Base-by-base conservation (phyloP, 129 eudicot genomes). In the sunflower (Helianthus annuus) region DNA sequence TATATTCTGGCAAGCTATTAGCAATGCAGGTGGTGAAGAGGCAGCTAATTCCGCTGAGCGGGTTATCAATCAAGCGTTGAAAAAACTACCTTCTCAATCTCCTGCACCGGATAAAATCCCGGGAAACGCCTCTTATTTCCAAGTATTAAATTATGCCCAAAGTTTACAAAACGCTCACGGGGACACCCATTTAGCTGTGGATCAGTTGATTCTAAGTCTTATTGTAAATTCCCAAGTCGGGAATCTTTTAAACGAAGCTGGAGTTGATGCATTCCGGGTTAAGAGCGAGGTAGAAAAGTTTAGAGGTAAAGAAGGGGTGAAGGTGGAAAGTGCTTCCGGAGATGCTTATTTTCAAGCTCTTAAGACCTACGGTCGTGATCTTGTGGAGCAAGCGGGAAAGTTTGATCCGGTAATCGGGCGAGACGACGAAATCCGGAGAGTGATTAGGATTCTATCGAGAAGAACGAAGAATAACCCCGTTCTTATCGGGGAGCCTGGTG, bases 331-430 rank as follows among this genome's bases (percentile, higher is more conserved):
- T 69, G 97, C 96, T n/a, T 69, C 96, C 9, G 99, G 97, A 2
- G 97, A 90, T 56, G 74, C 99, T 0, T 82, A 77, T 39, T 94
- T 90, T 16, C 88, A 86, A 60, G 99, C 99, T 15, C 80, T 94
- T 5, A 94, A 90, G 44, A 94, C 97, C 4, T 94, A 94, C 48
- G 99, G 99, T 16, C 88, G 96, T 29, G 99, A 90, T 48, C 96
- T 94, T 5, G 99, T 94, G 2, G 99, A 94, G 76, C 88, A 84
- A 39, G 99, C 99, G 2, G 93, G 96, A 11, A 94, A 94, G 64
- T 93, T 90, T 40, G 98, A 94, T 39, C 99, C 99, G 2, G 99
- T 94, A 2, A 94, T 94, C 49, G 99, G 98, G 27, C 81, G 99
- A 38, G 98, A 94, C 66, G 98, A 94, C 17, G 98, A 88, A 64